Evolutionary conservation across 2,329 filamentous ascomycete species (phyloP), one percentile per base, ranked within the genome.

Genomic region (Colletotrichum australisinense): DNA sequence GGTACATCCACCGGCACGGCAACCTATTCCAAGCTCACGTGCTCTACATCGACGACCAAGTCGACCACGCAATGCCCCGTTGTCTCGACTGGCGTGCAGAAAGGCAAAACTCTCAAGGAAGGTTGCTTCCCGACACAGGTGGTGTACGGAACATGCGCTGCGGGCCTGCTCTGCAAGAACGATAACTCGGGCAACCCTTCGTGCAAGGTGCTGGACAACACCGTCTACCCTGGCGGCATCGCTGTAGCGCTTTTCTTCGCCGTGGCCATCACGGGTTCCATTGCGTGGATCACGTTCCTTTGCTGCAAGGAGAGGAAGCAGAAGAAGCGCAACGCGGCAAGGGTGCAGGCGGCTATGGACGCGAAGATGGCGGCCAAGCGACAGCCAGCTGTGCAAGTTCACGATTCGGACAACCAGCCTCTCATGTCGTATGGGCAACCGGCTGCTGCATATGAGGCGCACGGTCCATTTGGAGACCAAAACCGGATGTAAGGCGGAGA

Each of bases 261-360:
- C 69, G 74, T 79, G n/a, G 81, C 79, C 72, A 77, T 86, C 74
- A 78, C 81, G 75, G 56, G 82, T 64, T 80, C 83, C 75, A 73
- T 86, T 73, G 80, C 77, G 60, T 76, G 81, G 74, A 79, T 90
- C 69, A 84, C 85, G 78, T 86, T 86, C 83, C 82, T 86, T 75
- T 90, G 87, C 85, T 87, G 85, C 83, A 82, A 82, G 74, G 88
- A 90, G 76, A 82, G 85, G 76, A 80, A 80, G 79, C 76, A 83
- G 76, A 83, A 88, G 77, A 84, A 83, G 79, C 81, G 82, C 59
- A 79, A 84, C 42, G 80, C 80, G 67, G 85, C 84, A 72, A 84
- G 85, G 75, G 84, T 84, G 30, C 85, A 86, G 77, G 83, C 85
- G 63, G 75, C 71, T 49, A 75, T 77, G 14, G 66, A 59, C 60